These are phyloP conservation scores for Trametes cingulata DNA, from an alignment of 768 basidiomycete genomes.

Conservation along the genomic window DNA sequence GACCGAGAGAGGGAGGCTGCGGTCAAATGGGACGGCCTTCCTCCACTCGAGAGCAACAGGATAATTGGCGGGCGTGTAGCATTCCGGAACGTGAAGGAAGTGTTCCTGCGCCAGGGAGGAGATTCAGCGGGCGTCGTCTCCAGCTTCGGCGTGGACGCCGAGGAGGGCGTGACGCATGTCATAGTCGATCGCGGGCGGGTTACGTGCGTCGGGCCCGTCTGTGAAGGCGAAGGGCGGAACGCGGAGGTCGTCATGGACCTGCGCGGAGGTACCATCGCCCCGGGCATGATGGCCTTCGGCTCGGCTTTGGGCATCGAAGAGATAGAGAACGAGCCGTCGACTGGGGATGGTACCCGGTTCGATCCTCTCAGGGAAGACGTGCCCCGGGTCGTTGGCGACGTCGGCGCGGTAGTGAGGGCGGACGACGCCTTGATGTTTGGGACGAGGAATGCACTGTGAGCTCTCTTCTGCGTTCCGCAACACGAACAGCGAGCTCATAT, in stretches of 20 bases:
- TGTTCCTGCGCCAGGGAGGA: slow-evolving; percentile 29
- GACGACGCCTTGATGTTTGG: slow-evolving; percentile 73
- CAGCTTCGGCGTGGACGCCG: slow-evolving; percentile 37
- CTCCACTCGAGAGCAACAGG: slow-evolving; percentile 54
- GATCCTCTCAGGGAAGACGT: slow-evolving; percentile 52
- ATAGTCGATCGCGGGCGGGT: slow-evolving; percentile 44
- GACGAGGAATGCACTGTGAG: slow-evolving; percentile 71
- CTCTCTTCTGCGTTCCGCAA: slow-evolving; percentile 20
- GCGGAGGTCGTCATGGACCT: slow-evolving; percentile 59
- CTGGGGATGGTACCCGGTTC: slow-evolving; percentile 63
- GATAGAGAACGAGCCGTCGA: slow-evolving; percentile 67
- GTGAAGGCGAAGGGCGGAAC: slow-evolving; percentile 23
- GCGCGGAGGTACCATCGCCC: slow-evolving; percentile 66
- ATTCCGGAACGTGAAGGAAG: slow-evolving; percentile 62
- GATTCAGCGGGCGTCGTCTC: slow-evolving; percentile 34
- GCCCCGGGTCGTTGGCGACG: slow-evolving; percentile 54
- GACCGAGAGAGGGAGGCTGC: slow-evolving; percentile 65
- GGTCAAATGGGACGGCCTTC: slow-evolving; percentile 69
- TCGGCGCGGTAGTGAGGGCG: slow-evolving; percentile 58
- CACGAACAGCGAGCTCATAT: not conserved
- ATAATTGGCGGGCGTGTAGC: slow-evolving; percentile 45
- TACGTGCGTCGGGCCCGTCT: slow-evolving; percentile 37
- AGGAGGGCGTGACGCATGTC: slow-evolving; percentile 29
- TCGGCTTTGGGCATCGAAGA: slow-evolving; percentile 69
- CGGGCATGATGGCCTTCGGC: slow-evolving; percentile 73